Percentiles rank a stretch among this genome's conserved stretches.
These are phyloP conservation scores for Davidsoniella eucalypti DNA, from an alignment of 2,329 filamentous ascomycete genomes.

Conservation along the genomic window DNA sequence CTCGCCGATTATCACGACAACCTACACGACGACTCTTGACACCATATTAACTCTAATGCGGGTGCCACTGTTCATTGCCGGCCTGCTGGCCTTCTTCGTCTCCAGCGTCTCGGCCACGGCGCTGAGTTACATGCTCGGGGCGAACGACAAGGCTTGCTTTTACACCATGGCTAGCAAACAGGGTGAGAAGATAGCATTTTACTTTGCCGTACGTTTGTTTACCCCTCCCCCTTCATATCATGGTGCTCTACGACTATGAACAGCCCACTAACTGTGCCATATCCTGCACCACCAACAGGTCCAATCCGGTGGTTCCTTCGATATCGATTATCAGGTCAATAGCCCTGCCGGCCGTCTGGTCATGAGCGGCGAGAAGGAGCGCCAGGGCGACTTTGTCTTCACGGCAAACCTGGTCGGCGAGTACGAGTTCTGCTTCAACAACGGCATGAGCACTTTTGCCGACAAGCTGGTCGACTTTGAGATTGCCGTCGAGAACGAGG, in stretches of 20 bases:
- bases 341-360: constrained; percentile 70
- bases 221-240: background rate
- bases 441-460: constrained; percentile 93
- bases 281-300: constrained; percentile 39
- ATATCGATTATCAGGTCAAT: constrained; percentile 81
- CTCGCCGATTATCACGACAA: background rate
- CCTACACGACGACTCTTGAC: background rate
- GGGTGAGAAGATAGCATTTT: constrained; percentile 87
- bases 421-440: constrained; percentile 96
- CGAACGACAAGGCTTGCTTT: constrained; percentile 95
- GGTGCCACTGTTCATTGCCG: constrained; percentile 41
- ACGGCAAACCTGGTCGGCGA: constrained; percentile 77
- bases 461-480: constrained; percentile 98
- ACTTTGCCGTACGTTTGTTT: constrained; percentile 66
- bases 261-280: background rate
- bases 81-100: constrained; percentile 54
- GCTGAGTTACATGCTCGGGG: constrained; percentile 77
- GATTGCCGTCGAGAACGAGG: constrained; percentile 87
- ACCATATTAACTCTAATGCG: constrained; percentile 38
- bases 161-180: constrained; percentile 62
- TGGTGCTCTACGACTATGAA: background rate
- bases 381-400: constrained; percentile 96
- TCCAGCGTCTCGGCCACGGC: constrained; percentile 70
- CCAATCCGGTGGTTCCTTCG: constrained; percentile 95
- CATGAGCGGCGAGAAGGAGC: constrained; percentile 73